These are phyloP conservation scores for Cupressus sempervirens DNA, from an alignment of 75 land plant genomes.

Conservation along the genomic window DNA sequence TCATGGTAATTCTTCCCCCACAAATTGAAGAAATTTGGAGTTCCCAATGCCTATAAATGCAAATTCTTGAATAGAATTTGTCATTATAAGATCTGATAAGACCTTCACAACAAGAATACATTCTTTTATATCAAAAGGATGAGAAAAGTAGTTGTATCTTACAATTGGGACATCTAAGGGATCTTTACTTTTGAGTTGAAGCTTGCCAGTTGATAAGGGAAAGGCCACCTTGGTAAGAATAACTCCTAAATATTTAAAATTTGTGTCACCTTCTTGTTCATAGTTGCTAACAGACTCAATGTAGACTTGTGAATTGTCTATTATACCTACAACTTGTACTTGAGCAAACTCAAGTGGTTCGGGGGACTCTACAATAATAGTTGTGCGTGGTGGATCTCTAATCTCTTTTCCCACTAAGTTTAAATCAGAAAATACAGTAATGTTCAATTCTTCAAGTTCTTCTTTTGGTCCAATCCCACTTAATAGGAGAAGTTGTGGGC, in stretches of 20 bases:
- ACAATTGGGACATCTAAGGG: neutral
- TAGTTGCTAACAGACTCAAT: neutral
- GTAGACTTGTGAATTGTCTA: neutral
- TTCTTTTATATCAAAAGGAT: neutral
- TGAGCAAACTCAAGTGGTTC: neutral
- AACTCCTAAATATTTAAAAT: too few species aligned
- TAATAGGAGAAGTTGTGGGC: constrained; percentile 15
- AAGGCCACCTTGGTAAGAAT: too few species aligned
- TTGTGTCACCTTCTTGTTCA: too few species aligned
- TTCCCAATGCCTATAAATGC: too few species aligned
- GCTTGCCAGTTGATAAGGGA: too few species aligned
- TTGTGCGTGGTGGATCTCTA: too few species aligned
- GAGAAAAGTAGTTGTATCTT: neutral
- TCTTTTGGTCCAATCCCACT: constrained; percentile 66
- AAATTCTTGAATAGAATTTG: too few species aligned
- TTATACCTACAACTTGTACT: too few species aligned
- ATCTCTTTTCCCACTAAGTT: constrained; percentile 42
- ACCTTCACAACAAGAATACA: too few species aligned
- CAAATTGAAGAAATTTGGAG: neutral
- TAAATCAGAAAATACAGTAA: constrained; percentile 36
- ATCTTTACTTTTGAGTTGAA: too few species aligned
- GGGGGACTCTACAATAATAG: too few species aligned
- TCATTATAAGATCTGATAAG: too few species aligned
- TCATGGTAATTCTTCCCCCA: neutral
- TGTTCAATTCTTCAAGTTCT: constrained; percentile 28